Conservation (phyloP, 108 stramenopile genomes). For the Fistulifera solaris region DNA sequence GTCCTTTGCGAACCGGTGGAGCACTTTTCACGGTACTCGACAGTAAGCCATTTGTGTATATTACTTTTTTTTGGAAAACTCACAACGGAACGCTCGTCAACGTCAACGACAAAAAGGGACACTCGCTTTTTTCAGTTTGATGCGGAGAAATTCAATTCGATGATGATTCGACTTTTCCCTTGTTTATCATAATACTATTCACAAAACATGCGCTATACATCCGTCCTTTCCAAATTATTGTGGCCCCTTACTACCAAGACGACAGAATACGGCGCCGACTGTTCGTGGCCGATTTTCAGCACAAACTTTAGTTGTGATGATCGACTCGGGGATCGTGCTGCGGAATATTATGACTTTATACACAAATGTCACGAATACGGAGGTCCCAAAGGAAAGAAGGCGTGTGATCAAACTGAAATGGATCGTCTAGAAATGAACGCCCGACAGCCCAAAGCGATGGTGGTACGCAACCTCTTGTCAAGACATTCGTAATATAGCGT, state of each 20-base stretch:
- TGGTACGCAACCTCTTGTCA: background rate
- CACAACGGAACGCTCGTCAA: too few relatives aligned
- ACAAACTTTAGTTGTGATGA: conserved; percentile 26
- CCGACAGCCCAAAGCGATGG: conserved; percentile 13
- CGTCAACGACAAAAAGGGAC: too few relatives aligned
- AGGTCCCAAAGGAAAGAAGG: conserved; percentile 5
- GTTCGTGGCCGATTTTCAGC: conserved; percentile 67
- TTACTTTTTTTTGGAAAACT: too few relatives aligned
- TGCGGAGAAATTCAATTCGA: too few relatives aligned
- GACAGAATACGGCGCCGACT: conserved; percentile 53
- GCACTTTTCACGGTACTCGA: too few relatives aligned
- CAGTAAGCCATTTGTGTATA: too few relatives aligned
- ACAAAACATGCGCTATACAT: too few relatives aligned
- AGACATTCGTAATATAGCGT: background rate
- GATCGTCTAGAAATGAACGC: conserved; percentile 16
- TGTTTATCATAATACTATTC: too few relatives aligned
- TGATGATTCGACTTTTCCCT: too few relatives aligned
- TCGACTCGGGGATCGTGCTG: conserved; percentile 12
- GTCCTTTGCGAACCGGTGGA: too few relatives aligned
- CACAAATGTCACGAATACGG: background rate
- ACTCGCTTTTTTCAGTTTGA: too few relatives aligned
- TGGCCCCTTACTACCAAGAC: background rate
- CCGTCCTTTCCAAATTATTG: too few relatives aligned
- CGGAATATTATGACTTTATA: conserved; percentile 1
- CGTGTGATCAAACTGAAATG: conserved; percentile 9